Evolutionary conservation across 176 grass and related monocot genomes (phyloP), one percentile per base, ranked within the genome.

Genomic region (Miscanthus lutarioriparius): DNA sequence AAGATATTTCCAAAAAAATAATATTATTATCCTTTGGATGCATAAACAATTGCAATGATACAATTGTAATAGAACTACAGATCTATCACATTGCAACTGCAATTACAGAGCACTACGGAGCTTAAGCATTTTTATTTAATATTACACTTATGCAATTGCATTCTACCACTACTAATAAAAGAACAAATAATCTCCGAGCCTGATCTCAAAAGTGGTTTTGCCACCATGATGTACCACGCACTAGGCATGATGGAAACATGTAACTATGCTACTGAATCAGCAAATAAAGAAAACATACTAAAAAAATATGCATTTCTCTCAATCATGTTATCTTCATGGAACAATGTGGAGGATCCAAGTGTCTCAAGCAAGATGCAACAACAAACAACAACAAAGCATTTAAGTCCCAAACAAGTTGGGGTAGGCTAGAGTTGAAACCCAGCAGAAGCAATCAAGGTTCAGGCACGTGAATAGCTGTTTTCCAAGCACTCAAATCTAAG

Each of bases 31-130:
- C 74, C 19, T 56, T 56, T 35, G 7, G 4, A 66, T 36, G 32
- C 65, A 77, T 65, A 58, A 26, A 63, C 20, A 49, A 77, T 82
- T 32, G 64, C 43, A 71, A 20, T 44, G 11, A 22, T 77, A 20
- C 40, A 68, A 16, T 70, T 27, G 36, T 56, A 84, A 45, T 28
- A 84, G 17, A 47, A 2, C 61, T 15, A 54, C 23, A 16, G 32
- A 86, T 67, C 23, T 77, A 78, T 71, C 65, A 75, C n/a, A 71
- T 72, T 43, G 48, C 25, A 84, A 23, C 67, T 64, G 59, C 13
- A 77, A 64, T 1, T n/a, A n/a, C 7, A 84, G 33, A 69, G 76
- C 26, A 75, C 13, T 16, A 33, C 44, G 19, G 4, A 78, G 27
- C 10, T 4, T 51, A 27, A 68, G 53, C 35, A 6, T 53, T 76